Conservation (phyloP, 148 eudicot genomes). For the Selenicereus undatus region DNA sequence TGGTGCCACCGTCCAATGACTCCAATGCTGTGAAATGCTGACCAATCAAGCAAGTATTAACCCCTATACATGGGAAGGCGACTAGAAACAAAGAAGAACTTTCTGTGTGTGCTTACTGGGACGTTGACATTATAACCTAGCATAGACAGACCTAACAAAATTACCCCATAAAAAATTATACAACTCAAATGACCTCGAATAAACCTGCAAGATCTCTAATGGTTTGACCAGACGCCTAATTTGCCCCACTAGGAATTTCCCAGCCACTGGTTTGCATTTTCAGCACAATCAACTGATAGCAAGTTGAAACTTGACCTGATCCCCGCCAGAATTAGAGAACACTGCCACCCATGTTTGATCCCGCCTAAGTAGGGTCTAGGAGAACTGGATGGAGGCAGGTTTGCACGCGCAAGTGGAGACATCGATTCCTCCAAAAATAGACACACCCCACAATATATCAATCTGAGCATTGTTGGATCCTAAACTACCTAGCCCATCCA, state of each 20-base stretch:
- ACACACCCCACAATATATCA: neutral
- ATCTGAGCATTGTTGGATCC: neutral
- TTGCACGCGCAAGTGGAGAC: too few relatives aligned
- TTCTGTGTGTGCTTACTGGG: too few relatives aligned
- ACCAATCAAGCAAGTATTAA: neutral
- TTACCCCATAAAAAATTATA: neutral
- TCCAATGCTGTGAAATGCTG: neutral
- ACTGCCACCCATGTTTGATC: too few relatives aligned
- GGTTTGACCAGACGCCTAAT: neutral
- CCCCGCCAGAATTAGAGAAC: neutral
- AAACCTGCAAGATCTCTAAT: neutral
- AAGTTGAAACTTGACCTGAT: neutral
- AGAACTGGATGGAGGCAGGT: too few relatives aligned
- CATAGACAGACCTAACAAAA: neutral
- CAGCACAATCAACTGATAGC: neutral
- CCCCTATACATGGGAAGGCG: neutral
- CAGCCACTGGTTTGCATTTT: neutral
- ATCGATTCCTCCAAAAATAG: too few relatives aligned
- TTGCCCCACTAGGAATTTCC: neutral
- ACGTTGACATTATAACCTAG: neutral
- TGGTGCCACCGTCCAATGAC: neutral
- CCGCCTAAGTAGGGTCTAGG: too few relatives aligned
- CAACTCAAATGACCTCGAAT: neutral
- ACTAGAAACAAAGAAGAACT: neutral
- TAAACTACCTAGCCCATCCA: neutral